Conservation (phyloP, 2,329 filamentous ascomycete species). For the Monilinia polystroma region DNA sequence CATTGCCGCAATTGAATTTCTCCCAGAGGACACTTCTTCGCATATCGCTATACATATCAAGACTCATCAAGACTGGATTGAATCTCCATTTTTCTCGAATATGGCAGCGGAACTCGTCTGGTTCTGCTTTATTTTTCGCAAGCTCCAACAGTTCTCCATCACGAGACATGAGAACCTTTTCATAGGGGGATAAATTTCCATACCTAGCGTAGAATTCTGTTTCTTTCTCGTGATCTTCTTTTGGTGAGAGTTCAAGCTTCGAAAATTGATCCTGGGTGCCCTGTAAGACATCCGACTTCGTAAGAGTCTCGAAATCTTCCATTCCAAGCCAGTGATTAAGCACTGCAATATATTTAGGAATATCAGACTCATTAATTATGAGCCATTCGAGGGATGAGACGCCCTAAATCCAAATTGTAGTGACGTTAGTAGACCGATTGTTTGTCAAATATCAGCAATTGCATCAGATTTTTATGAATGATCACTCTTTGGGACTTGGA, state of each 20-base stretch:
- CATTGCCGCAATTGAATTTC: conserved; percentile 19
- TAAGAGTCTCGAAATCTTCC: not conserved
- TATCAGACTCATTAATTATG: not conserved
- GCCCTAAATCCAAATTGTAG: not conserved
- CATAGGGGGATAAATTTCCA: not conserved
- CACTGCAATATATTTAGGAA: not conserved
- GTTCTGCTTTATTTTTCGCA: not conserved
- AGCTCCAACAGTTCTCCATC: not conserved
- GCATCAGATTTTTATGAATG: too few relatives aligned
- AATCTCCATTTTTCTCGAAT: conserved; percentile 4
- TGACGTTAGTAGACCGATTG: not conserved
- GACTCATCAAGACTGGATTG: conserved; percentile 1
- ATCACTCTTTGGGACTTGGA: not conserved
- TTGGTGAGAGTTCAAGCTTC: too few relatives aligned
- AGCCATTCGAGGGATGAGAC: not conserved
- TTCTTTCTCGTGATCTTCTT: not conserved
- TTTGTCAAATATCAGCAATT: not conserved
- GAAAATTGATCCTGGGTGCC: not conserved
- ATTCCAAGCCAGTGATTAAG: not conserved
- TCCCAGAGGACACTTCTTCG: not conserved
- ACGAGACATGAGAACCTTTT: not conserved
- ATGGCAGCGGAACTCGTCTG: not conserved
- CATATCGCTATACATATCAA: not conserved
- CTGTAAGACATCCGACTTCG: not conserved
- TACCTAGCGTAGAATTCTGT: not conserved